Base-by-base conservation (phyloP, 1,139 yeast genomes). In the Groenewaldozyma sp. region DNA sequence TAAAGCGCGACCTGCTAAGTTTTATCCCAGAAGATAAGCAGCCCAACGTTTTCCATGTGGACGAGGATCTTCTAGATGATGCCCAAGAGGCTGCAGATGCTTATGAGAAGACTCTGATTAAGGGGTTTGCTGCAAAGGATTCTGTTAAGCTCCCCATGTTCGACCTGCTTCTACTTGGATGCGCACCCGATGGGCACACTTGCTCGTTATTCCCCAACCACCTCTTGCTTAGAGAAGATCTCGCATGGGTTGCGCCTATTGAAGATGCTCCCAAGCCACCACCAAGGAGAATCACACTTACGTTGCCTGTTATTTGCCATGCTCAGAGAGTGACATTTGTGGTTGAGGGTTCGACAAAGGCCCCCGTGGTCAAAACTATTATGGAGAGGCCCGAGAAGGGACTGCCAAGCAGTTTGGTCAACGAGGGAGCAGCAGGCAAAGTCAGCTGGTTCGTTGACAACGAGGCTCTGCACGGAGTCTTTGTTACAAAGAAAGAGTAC, bases 111-210 rank as follows among this genome's bases (percentile, higher is more conserved):
- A 70, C 76, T 19, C 70, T 91, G 44, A 82, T 91, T 47, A 76
- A 73, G 54, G 93, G 91, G 39, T 91, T 91, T 66, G 98, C 98
- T n/a, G 84, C 82, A 44, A 88, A 91, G 59, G 97, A 88, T 60
- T 81, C 95, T 14, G 97, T 91, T 45, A 87, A 88, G 62, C 71
- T 88, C 47, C 98, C 98, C 43, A 78, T 84, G 76, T 91, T 91
- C 65, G 98, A 91, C 62, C 66, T 91, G 45, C 73, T 91, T 48
- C 67, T 91, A 48, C 70, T 91, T 46, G 98, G 98, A 17, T 88
- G 97, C 69, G 98, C 98, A 0, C 98, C 98, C 3, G 98, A 91
- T 60, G 98, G 98, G 21, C 98, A 91, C 59, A 84, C 88, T 54
- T 95, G 97, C 40, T 86, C 95, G 20, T 72, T 91, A 45, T 91